Evolutionary conservation across 768 basidiomycete species (phyloP), one percentile per base, ranked within the genome.

Genomic region (Strobilomyces dryophilus): DNA sequence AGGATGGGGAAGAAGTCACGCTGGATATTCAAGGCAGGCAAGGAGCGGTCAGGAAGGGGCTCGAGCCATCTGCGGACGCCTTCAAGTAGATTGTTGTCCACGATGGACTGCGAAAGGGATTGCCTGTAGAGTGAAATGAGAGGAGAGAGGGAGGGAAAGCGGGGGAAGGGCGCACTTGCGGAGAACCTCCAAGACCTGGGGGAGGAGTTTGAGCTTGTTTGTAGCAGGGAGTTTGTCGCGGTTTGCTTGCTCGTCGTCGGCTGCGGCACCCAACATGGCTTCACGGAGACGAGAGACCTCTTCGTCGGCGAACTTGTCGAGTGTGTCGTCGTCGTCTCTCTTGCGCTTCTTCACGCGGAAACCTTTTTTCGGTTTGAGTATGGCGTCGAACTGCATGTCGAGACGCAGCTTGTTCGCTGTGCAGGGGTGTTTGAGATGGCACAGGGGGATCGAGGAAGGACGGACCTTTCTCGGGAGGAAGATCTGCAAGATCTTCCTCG

Each of bases 21-120:
- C 67, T 98, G 97, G 63, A 99, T 98, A 69, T 95, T 95, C 49
- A 98, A 79, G 4, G 94, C 92, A 1, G 97, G 97, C 4, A 99
- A 79, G 1, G 94, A 95, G 50, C 82, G 83, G 72, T 97, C 92
- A 0, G 88, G 89, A 15, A 98, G 84, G 0, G 97, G 97, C 62
- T 98, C 97, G 3, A 99, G 83, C 92, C 92, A 99, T 35, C 83
- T 76, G 37, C 82, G 79, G 47, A 98, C 92, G 6, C 88, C 93
- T 59, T 92, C 89, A 27, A 99, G 77, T 39, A 98, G 82, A 58
- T 95, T 93, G 68, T 94, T 94, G 72, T 99, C 97, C 48, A 93
- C 83, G 64, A 98, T 95, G 6, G 93, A 90, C 62, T 95, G 92
- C 11, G 87, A 83, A 15, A 95, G 81, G 1, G 92, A 85, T 17